Evolutionary conservation across 495 filamentous ascomycete species (phyloP).

Genomic region (Penicillium lagena): DNA sequence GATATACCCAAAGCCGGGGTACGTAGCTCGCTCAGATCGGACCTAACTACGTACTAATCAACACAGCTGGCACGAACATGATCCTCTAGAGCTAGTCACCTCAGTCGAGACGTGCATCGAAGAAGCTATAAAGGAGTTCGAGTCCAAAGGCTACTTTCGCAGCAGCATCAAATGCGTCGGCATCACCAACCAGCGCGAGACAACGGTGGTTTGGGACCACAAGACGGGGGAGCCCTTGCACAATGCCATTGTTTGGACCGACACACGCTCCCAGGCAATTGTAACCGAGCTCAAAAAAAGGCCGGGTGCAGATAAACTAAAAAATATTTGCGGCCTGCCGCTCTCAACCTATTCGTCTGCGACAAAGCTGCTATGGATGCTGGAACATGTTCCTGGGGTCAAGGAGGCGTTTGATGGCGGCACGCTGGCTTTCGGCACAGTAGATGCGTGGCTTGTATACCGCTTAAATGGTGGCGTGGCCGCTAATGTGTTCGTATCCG

Average conservation of each 20-base stretch:
- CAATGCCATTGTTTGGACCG: constrained; percentile 93
- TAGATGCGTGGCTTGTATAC: constrained; percentile 91
- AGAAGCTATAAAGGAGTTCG: constrained; percentile 64
- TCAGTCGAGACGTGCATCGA: constrained; percentile 84
- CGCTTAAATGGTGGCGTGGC: constrained; percentile 74
- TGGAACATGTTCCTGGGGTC: constrained; percentile 66
- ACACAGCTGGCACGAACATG: constrained; percentile 87
- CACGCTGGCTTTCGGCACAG: constrained; percentile 80
- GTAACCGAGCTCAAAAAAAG: constrained; percentile 68
- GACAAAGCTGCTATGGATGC: constrained; percentile 84
- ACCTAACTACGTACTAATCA: constrained; percentile 2
- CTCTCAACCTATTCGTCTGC: constrained; percentile 91
- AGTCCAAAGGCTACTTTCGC: constrained; percentile 57
- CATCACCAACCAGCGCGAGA: constrained; percentile 95
- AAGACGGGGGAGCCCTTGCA: constrained; percentile 78
- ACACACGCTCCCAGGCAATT: constrained; percentile 75
- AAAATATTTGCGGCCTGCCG: constrained; percentile 76
- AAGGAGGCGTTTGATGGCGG: constrained; percentile 71
- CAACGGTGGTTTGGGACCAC: constrained; percentile 86
- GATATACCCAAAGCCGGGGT: constrained; percentile 87
- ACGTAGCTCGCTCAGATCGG: constrained; percentile 23
- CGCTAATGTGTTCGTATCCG: constrained; percentile 73
- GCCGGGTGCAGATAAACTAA: constrained; percentile 57
- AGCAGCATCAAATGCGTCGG: constrained; percentile 74
- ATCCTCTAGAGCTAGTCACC: constrained; percentile 68